Percentiles rank a stretch among this genome's conserved stretches.
phyloP scores from a whole-genome alignment of 805 yeast species.

The Torulaspora microellipsoides region DNA sequence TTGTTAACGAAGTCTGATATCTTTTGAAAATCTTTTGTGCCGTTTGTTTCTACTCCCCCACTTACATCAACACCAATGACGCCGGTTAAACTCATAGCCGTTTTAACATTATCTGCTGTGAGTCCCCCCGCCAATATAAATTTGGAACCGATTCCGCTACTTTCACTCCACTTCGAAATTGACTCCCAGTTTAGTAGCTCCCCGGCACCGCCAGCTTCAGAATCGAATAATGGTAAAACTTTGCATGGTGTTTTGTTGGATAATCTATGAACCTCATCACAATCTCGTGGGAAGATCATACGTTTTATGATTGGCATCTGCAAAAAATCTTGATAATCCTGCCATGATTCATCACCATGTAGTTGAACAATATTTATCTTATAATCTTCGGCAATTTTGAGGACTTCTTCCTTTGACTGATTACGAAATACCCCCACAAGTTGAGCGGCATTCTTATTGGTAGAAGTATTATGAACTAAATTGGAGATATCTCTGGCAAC shows the following conservation, averaged over 20 bases:
- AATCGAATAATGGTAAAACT: constrained; percentile 65
- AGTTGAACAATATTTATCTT: constrained; percentile 76
- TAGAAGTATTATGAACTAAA: constrained; percentile 38
- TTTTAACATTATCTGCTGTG: constrained; percentile 62
- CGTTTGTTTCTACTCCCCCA: constrained; percentile 86
- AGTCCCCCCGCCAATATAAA: constrained; percentile 89
- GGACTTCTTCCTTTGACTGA: constrained; percentile 64
- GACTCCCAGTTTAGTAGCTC: constrained; percentile 67
- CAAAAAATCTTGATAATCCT: constrained; percentile 37
- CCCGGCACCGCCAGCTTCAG: constrained; percentile 93
- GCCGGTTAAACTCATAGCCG: constrained; percentile 50
- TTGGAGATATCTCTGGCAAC: constrained; percentile 46
- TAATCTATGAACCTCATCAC: constrained; percentile 32
- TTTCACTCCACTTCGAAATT: constrained; percentile 39
- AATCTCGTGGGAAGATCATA: constrained; percentile 54
- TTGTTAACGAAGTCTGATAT: constrained; percentile 52
- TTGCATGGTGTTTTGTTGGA: constrained; percentile 33
- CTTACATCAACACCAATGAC: constrained; percentile 91
- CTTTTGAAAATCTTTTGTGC: constrained; percentile 65
- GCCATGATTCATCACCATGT: constrained; percentile 61
- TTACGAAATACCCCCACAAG: constrained; percentile 89
- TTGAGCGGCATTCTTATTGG: constrained; percentile 50
- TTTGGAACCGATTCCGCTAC: constrained; percentile 28
- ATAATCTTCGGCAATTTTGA: constrained; percentile 37
- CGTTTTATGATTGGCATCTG: constrained; percentile 67